Conservation (phyloP, 2,329 filamentous ascomycete species). For the Colletotrichum salicis region DNA sequence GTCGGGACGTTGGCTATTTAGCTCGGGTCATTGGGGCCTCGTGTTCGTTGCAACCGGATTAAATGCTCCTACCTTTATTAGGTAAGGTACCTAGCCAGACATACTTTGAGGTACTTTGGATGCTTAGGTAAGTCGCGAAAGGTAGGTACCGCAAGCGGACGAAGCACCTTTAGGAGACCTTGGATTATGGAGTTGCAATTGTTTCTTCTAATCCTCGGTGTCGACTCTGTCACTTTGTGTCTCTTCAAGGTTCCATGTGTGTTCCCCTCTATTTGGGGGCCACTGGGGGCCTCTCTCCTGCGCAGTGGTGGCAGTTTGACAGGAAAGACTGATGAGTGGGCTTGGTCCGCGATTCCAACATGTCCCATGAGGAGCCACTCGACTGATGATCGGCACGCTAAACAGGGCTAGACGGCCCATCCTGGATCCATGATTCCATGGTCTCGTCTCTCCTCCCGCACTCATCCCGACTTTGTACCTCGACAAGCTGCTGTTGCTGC, state of each 20-base stretch:
- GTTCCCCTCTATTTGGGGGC: no score
- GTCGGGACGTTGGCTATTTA: background rate
- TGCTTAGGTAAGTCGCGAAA: no score
- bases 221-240: background rate
- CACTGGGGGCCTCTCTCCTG: no score
- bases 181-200: background rate
- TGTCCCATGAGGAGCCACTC: constrained; percentile 11
- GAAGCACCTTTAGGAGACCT: background rate
- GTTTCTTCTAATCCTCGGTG: background rate
- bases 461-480: background rate
- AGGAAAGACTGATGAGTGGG: background rate
- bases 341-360: constrained; percentile 5
- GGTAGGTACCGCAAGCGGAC: background rate
- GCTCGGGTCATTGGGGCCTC: background rate
- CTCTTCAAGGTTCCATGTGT: no score
- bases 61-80: background rate
- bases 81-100: no score
- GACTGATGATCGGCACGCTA: constrained; percentile 27
- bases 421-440: constrained; percentile 25
- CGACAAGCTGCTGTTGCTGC: background rate
- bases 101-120: background rate
- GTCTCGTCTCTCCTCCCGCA: background rate
- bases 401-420: constrained; percentile 16
- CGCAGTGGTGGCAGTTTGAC: background rate
- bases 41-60: background rate